Evolutionary conservation across 495 filamentous ascomycete genomes (phyloP), one percentile per base, ranked within the genome.

Genomic region (Penicillium riverlandense): DNA sequence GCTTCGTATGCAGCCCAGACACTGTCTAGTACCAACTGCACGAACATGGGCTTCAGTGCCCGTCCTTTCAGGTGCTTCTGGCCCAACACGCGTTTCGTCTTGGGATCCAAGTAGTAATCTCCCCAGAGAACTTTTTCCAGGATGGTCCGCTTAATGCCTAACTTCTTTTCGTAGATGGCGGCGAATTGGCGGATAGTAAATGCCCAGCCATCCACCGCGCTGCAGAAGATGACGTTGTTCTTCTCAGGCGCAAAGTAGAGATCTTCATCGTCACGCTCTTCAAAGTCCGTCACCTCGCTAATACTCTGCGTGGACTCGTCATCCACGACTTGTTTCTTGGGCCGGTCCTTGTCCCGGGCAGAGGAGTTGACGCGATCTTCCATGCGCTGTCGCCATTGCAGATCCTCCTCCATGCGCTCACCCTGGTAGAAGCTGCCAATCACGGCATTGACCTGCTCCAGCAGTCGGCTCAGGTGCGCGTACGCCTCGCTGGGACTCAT

Each of bases 191-290:
- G 79, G 13, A 95, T 78, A 0, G 92, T 99, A 51, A 97, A 99
- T 2, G 92, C 92, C 92, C 92, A 99, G 31, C 94, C 92, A 57
- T 99, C 92, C 39, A 95, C 84, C 27, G 92, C 92, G 57, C 90
- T 96, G 69, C 89, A 87, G 54, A 99, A 99, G 45, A 99, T 96
- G 59, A 99, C 92, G 57, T 99, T 99, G 52, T 96, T 92, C 55
- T 91, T 95, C 60, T 97, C 94, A 0, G 92, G 92, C 8, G 90
- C 88, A 67, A 99, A 99, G 61, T 99, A 99, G 30, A 99, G 78
- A 59, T 95, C 90, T 54, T 97, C 92, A 59, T 99, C 92, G 56
- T 97, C 92, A 53, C 80, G 83, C 57, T 96, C 92, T 59, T 96
- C 82, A 47, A 87, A 99, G 42, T 86, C 79, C 1, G 66, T 57